A percentile compares a stretch with the other conserved stretches of the same genome.
Conservation (phyloP, 2,329 filamentous ascomycete genomes). For the Chrysoporthe puriensis region DNA sequence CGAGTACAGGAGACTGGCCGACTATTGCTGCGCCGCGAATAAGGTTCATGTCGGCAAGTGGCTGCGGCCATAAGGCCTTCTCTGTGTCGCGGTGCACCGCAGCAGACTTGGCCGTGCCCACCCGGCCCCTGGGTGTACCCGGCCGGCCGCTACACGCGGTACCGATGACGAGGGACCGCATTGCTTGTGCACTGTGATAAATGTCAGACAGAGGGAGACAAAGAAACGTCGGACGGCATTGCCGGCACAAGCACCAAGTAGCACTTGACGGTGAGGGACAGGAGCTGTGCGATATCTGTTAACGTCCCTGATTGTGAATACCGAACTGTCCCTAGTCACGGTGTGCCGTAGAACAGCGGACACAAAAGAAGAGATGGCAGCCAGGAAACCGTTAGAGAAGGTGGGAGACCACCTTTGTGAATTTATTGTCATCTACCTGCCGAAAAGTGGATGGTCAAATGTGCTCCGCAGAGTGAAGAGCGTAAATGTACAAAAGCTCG, state of each 20-base stretch:
- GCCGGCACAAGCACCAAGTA: background rate
- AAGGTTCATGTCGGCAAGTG: conserved; percentile 10
- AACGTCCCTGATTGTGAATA: background rate
- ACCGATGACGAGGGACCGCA: conserved; percentile 8
- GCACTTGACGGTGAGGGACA: background rate
- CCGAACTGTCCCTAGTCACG: background rate
- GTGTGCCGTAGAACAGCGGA: background rate
- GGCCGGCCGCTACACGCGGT: conserved; percentile 6
- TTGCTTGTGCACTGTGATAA: background rate
- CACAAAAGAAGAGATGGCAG: background rate
- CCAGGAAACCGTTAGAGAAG: background rate
- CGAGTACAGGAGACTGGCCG: conserved; percentile 8
- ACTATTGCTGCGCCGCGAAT: conserved; percentile 1
- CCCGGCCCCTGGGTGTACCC: background rate
- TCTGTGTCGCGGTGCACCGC: background rate
- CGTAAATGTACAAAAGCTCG: background rate
- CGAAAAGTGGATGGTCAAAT: background rate
- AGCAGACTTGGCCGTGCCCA: background rate
- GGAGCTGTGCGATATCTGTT: background rate
- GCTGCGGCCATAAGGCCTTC: background rate
- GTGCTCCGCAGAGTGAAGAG: background rate
- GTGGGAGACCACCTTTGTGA: background rate
- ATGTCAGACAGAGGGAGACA: conserved; percentile 5
- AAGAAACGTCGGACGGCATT: conserved; percentile 1
- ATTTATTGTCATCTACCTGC: background rate